These are phyloP conservation scores for Fennellomyces sp. DNA, from an alignment of 371 early-diverging fungal genomes.

Conservation along the genomic window DNA sequence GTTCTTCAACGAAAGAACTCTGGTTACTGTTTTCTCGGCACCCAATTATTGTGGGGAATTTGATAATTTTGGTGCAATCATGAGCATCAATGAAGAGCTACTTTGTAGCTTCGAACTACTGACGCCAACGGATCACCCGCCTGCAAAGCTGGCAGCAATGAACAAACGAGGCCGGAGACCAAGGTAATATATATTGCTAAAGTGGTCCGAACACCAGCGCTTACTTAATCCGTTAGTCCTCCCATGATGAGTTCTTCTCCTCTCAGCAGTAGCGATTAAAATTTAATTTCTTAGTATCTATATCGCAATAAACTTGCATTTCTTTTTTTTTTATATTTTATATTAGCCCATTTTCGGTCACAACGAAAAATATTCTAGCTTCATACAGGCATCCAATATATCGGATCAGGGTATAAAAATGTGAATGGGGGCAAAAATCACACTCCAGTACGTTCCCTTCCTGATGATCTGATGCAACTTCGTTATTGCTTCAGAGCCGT, in stretches of 20 bases:
- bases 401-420: too few species aligned
- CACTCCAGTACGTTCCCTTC: too few species aligned
- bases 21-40: slow-evolving; percentile 94
- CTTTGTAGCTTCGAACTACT: slow-evolving; percentile 79
- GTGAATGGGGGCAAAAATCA: too few species aligned
- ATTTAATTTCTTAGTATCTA: too few species aligned
- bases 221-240: background rate
- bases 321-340: too few species aligned
- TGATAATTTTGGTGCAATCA: slow-evolving; percentile 97
- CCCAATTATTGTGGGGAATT: slow-evolving; percentile 98
- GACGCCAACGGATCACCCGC: slow-evolving; percentile 27
- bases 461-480: too few species aligned
- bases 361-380: too few species aligned
- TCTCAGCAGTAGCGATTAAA: background rate
- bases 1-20: slow-evolving; percentile 91
- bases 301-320: too few species aligned
- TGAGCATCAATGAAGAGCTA: slow-evolving; percentile 96
- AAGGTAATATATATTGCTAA: slow-evolving; percentile 9
- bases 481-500: too few species aligned
- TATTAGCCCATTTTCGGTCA: too few species aligned
- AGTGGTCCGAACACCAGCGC: background rate
- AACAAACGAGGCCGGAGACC: slow-evolving; percentile 14
- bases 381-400: too few species aligned
- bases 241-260: slow-evolving; percentile 5
- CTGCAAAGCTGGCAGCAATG: slow-evolving; percentile 13